Percentiles rank a stretch among this genome's conserved stretches.
Evolutionary conservation across 345 rosid genomes (phyloP).

Genomic region (Citrus maxima): DNA sequence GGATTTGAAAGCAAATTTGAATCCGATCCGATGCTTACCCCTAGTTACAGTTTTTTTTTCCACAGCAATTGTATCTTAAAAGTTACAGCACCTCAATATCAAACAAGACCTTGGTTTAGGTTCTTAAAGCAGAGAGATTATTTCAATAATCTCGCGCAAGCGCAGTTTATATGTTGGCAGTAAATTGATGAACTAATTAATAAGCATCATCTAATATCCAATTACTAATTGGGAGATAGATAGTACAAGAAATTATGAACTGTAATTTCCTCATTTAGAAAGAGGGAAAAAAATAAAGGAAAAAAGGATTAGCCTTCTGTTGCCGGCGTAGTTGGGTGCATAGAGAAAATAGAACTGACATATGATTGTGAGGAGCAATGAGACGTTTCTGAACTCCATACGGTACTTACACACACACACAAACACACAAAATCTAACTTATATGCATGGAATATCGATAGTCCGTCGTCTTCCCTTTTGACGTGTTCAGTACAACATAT

Average conservation of each 20-base stretch:
- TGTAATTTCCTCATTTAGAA: background rate
- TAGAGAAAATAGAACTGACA: background rate
- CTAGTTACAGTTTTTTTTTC: too few species aligned
- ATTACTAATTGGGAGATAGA: background rate
- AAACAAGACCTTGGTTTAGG: too few species aligned
- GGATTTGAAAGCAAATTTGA: too few species aligned
- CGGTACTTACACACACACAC: too few species aligned
- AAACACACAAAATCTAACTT: background rate
- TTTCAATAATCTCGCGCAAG: background rate
- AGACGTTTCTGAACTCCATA: background rate
- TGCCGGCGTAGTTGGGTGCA: conserved; percentile 19
- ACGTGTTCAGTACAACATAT: background rate
- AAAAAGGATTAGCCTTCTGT: background rate
- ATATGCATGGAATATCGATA: background rate
- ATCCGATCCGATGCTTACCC: too few species aligned
- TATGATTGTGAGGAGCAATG: background rate
- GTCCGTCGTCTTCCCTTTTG: background rate
- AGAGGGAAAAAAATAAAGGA: too few species aligned
- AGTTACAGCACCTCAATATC: accelerated
- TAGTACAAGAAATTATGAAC: background rate
- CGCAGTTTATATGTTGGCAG: background rate
- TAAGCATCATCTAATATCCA: background rate
- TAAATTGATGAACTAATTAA: background rate
- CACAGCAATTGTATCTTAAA: too few species aligned
- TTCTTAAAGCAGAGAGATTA: background rate